These are phyloP conservation scores for Ustilago lituana DNA, from an alignment of 1,284 basidiomycete genomes.

Conservation along the genomic window DNA sequence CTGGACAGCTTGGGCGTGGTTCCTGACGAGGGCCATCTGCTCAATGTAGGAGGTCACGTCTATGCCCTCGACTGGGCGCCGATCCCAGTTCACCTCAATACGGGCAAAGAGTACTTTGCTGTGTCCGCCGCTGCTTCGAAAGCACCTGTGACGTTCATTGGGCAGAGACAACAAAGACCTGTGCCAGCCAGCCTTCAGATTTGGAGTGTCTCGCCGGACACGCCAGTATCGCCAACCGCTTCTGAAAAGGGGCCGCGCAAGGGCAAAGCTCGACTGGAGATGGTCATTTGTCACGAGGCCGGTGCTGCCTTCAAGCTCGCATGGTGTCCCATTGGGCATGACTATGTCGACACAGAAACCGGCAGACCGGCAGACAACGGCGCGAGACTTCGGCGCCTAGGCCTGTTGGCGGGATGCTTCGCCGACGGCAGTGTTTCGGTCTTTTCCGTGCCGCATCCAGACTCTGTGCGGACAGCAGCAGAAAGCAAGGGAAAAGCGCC, in stretches of 20 bases:
- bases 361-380: neutral
- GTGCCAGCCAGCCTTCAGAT: constrained; percentile 38
- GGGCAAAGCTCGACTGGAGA: constrained; percentile 33
- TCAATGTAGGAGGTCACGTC: constrained; percentile 50
- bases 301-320: constrained; percentile 34
- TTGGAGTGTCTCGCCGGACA: constrained; percentile 46
- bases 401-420: constrained; percentile 46
- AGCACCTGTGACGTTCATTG: constrained; percentile 29
- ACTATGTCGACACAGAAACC: constrained; percentile 1
- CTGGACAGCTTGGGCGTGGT: constrained; percentile 29
- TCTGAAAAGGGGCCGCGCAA: neutral
- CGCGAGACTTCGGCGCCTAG: constrained; percentile 10
- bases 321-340: constrained; percentile 42
- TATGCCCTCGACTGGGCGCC: constrained; percentile 53
- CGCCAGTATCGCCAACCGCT: neutral
- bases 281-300: constrained; percentile 35
- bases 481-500: no score
- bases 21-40: constrained; percentile 37
- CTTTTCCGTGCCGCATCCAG: constrained; percentile 39
- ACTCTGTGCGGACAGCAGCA: neutral
- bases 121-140: constrained; percentile 24
- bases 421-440: constrained; percentile 41
- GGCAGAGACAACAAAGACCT: constrained; percentile 9
- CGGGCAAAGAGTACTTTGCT: constrained; percentile 41
- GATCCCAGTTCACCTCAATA: constrained; percentile 39